phyloP scores from a whole-genome alignment of 2,329 filamentous ascomycete species.

The Aspergillus neoniger region DNA sequence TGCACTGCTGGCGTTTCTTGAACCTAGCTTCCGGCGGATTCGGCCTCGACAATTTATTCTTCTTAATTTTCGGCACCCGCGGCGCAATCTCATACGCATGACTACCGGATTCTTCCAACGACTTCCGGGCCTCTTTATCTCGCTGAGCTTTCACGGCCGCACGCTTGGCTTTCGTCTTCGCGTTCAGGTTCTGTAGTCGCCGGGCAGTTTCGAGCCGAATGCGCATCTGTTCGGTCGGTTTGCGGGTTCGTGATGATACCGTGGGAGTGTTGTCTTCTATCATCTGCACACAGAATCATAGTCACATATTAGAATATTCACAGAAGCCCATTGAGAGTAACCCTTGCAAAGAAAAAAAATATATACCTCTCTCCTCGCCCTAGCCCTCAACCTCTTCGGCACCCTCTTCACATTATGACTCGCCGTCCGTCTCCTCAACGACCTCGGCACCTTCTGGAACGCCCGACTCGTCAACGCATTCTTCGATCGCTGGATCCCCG shows the following conservation, averaged over 20 bases:
- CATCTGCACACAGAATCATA: constrained; percentile 60
- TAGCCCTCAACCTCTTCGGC: constrained; percentile 70
- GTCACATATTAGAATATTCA: neutral
- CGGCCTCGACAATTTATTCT: constrained; percentile 68
- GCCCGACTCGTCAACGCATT: constrained; percentile 66
- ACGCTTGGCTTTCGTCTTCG: constrained; percentile 44
- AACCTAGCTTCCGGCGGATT: constrained; percentile 68
- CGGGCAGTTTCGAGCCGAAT: constrained; percentile 74
- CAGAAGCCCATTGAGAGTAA: neutral
- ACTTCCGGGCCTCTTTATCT: constrained; percentile 30
- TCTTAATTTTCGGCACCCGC: constrained; percentile 65
- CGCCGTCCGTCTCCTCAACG: constrained; percentile 81
- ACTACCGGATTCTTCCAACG: constrained; percentile 27
- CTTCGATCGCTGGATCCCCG: constrained; percentile 76
- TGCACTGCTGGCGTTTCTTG: constrained; percentile 79
- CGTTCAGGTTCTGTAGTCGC: constrained; percentile 64
- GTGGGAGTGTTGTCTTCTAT: constrained; percentile 86
- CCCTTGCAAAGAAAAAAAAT: neutral
- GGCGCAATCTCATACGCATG: constrained; percentile 41
- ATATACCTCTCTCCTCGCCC: constrained; percentile 64
- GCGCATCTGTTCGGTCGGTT: constrained; percentile 48
- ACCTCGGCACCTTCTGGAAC: constrained; percentile 87
- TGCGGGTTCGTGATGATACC: constrained; percentile 59
- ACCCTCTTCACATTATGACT: constrained; percentile 94
- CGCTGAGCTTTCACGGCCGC: constrained; percentile 48